Base-by-base conservation (phyloP, 129 eudicot species). In the Arctium minus region DNA sequence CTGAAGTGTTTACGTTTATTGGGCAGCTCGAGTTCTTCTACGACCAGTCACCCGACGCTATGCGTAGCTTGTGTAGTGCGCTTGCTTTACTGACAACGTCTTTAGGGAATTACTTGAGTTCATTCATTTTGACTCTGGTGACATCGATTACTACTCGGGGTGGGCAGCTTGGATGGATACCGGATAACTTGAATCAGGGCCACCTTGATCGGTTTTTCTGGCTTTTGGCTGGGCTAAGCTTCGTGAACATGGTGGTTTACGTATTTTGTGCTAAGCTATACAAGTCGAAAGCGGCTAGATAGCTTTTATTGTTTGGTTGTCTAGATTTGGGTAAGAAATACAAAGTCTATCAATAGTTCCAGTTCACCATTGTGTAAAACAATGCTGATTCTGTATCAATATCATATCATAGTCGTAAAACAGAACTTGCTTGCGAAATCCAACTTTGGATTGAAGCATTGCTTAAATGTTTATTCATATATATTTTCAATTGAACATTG, bases 1-100 rank as follows among this genome's bases (percentile, higher is more conserved):
- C 98, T 1, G 98, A 95, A 68, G 90, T 91, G 36, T 95, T 95
- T 48, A 88, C 91, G 3, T 92, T 89, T 60, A 87, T 92, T 12
- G 98, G 97, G 72, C 94, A 95, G 84, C 85, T 91, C 8, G 98
- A 95, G 88, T 95, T 95, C 80, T 95, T 94, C 81, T 92, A 92
- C 29, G 92, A 92, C 40, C 97, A 95, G 80, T 92, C 97, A 11
- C 98, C 98, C 4, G 98, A 95, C 46, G 97, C 97, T 33, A 91
- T 92, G 98, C 87, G 97, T 22, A 92, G 97, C 70, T 82, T 95
- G 84, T 92, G 97, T 64, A 88, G 92, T 37, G 98, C 97, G 0
- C 83, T 95, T 56, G 72, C 94, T 8, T 89, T 95, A 27, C 74
- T 91, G 72, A 92, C 97, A 0, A 88, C 86, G 0, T 79, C 97